Percentiles rank a stretch among this genome's conserved stretches.
These are phyloP conservation scores for Fagopyrum homotropicum DNA, from an alignment of 148 eudicot species.

Conservation along the genomic window DNA sequence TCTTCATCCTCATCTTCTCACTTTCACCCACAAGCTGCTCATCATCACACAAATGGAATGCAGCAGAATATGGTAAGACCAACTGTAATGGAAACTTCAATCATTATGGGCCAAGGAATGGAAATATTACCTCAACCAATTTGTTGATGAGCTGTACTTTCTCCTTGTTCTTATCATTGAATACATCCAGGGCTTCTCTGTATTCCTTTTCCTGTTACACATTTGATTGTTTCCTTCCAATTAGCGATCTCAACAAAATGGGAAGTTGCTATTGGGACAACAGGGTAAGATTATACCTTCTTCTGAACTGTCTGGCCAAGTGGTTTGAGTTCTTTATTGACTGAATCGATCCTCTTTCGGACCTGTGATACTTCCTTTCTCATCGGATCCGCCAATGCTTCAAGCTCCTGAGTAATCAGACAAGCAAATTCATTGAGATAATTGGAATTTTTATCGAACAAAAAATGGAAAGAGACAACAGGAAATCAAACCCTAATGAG, in stretches of 20 bases:
- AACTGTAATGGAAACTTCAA: not conserved
- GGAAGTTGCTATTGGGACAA: not conserved
- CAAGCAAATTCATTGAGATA: not conserved
- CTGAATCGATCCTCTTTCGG: constrained; percentile 14
- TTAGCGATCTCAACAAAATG: not conserved
- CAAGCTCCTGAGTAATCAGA: constrained; percentile 8
- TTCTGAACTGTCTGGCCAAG: constrained; percentile 15
- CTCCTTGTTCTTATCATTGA: constrained; percentile 57
- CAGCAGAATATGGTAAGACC: not conserved
- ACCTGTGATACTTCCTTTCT: constrained; percentile 14
- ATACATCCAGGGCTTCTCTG: constrained; percentile 52
- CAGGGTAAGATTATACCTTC: constrained; percentile 3
- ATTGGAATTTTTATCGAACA: not conserved
- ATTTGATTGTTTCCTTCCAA: not conserved
- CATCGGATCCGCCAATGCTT: constrained; percentile 14
- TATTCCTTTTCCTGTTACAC: constrained; percentile 48
- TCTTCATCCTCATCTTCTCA: constrained; percentile 47
- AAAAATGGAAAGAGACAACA: not conserved
- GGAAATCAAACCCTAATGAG: not conserved
- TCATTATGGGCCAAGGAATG: not conserved
- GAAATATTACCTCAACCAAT: constrained; percentile 46
- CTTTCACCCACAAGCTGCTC: constrained; percentile 53
- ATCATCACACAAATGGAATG: not conserved
- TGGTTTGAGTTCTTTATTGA: constrained; percentile 13
- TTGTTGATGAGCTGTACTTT: constrained; percentile 46